phyloP scores from a whole-genome alignment of 1,139 yeast genomes.

The Zygoascus meyerae region DNA sequence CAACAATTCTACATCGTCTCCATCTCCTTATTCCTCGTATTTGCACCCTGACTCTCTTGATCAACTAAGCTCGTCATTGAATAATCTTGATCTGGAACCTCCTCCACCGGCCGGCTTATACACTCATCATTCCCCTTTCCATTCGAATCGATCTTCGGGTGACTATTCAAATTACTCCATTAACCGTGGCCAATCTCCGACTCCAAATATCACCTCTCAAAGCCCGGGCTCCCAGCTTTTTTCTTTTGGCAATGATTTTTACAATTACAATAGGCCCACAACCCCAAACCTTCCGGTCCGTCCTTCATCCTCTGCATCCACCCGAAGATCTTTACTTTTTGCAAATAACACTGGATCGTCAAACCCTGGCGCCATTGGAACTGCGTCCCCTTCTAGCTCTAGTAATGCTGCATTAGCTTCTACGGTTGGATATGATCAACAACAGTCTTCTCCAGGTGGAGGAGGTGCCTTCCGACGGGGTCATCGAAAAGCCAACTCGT shows the following conservation, averaged over 20 bases:
- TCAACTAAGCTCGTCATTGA: conserved; percentile 2
- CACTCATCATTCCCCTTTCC: conserved; percentile 10
- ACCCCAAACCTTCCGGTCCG: conserved; percentile 8
- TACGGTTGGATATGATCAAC: conserved; percentile 8
- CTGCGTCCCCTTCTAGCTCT: conserved; percentile 3
- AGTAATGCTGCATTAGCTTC: conserved; percentile 6
- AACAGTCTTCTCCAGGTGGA: conserved; percentile 10
- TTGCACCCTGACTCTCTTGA: conserved; percentile 9
- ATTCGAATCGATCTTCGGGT: conserved; percentile 3
- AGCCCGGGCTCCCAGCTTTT: background rate
- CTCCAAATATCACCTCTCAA: background rate
- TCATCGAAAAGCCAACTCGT: conserved; percentile 28
- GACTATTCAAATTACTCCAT: background rate
- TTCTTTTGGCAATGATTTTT: background rate
- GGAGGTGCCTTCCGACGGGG: conserved; percentile 21
- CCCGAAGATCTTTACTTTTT: conserved; percentile 1
- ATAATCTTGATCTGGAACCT: conserved; percentile 8
- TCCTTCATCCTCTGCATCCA: conserved; percentile 9
- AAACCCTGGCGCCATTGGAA: conserved; percentile 4
- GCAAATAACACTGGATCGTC: background rate
- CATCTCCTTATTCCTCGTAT: conserved; percentile 6
- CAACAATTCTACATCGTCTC: conserved; percentile 4
- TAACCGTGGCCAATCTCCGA: conserved; percentile 4
- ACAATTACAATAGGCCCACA: conserved; percentile 3
- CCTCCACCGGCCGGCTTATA: conserved; percentile 3